Conservation (phyloP, 805 yeast species). For the Kazachstania bromeliacearum region DNA sequence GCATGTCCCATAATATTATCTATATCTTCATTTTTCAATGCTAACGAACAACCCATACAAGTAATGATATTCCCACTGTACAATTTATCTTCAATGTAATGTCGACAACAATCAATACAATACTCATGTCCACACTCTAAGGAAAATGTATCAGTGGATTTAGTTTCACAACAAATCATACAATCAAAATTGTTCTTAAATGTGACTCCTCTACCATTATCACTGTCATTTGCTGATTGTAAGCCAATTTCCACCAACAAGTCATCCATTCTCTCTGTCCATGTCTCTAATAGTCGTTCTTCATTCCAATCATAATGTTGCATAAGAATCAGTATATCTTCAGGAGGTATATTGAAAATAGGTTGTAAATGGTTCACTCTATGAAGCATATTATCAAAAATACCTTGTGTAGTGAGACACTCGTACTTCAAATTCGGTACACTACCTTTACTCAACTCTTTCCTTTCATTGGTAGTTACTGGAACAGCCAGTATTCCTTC, state of each 20-base stretch:
- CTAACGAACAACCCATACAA: slow-evolving; percentile 55
- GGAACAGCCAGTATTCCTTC: slow-evolving; percentile 15
- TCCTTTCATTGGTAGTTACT: slow-evolving; percentile 6
- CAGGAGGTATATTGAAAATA: slow-evolving; percentile 20
- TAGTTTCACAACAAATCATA: slow-evolving; percentile 63
- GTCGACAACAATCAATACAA: slow-evolving; percentile 60
- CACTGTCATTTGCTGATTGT: neutral
- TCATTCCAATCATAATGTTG: slow-evolving; percentile 50
- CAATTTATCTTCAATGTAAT: slow-evolving; percentile 43
- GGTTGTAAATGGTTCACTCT: slow-evolving; percentile 25
- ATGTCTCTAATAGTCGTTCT: slow-evolving; percentile 46
- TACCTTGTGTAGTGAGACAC: slow-evolving; percentile 28
- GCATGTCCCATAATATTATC: slow-evolving; percentile 34
- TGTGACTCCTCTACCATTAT: slow-evolving; percentile 10
- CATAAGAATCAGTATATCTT: slow-evolving; percentile 35
- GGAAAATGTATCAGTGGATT: slow-evolving; percentile 34
- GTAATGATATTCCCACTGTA: slow-evolving; percentile 39
- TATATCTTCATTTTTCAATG: slow-evolving; percentile 31
- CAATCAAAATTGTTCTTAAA: slow-evolving; percentile 37
- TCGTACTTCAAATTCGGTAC: slow-evolving; percentile 23
- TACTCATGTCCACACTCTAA: slow-evolving; percentile 62
- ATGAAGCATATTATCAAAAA: slow-evolving; percentile 23
- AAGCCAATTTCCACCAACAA: slow-evolving; percentile 30
- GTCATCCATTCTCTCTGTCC: slow-evolving; percentile 36
- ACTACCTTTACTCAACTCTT: slow-evolving; percentile 13